Base-by-base conservation (phyloP, 352 stramenopile genomes). In the Pythium volutum region DNA sequence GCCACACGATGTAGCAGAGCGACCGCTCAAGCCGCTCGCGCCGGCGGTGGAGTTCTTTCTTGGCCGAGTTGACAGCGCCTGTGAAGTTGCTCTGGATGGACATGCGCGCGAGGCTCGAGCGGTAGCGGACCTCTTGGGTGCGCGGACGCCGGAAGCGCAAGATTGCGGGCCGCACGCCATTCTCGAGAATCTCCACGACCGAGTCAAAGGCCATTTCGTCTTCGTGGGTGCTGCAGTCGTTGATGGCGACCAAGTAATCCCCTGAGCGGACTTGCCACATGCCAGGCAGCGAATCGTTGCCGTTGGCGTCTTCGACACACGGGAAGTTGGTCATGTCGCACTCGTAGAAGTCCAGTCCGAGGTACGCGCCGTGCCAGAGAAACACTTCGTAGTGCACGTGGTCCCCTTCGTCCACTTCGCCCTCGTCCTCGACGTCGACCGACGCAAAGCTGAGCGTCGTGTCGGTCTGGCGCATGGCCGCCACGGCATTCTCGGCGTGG, bases 1-100 rank as follows among this genome's bases (percentile, higher is more conserved):
- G 70, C 76, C 78, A 88, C 33, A 90, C 73, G 9, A 90, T 55
- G 59, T 90, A 86, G 53, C 77, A 82, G 46, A 90, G 64, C 20
- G 75, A 77, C 20, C 68, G 62, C 65, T 90, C 76, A 5, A 87
- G 73, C 7, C 75, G 69, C 45, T 86, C 75, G 47, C 80, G 80
- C n/a, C 71, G 70, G 43, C 64, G 62, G 31, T 76, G 73, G 33
- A 74, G 64, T n/a, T 78, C 62, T 26, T 56, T 55, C 55, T 69
- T 64, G 62, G 49, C 46, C 52, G 52, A 49, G 52, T 49, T 59
- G 14, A 48, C 46, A 3, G 46, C 33, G 4, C 29, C 38, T n/a
- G n/a, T n/a, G 42, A 33, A 27, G 3, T n/a, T 31, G 42, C 39
- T 48, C 41, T 31, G 50, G 5, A 47, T 55, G 1, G 47, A 56